phyloP scores from a whole-genome alignment of 352 stramenopile species.

The Phytophthora cryptogea region DNA sequence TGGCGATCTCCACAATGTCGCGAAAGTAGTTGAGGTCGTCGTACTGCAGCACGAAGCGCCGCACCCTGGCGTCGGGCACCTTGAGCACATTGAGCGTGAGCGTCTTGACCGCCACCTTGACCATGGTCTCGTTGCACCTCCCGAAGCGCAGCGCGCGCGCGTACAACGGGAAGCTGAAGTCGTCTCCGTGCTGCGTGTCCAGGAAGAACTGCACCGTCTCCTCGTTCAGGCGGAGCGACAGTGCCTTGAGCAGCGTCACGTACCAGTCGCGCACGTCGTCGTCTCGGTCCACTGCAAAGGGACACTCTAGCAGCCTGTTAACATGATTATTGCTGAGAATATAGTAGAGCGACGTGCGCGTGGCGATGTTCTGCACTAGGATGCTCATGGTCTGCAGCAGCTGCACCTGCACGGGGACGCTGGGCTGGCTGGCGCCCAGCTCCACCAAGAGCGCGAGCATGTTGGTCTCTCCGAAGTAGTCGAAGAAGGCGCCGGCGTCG shows the following conservation, averaged over 20 bases:
- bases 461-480: conserved; percentile 98
- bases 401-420: conserved; percentile 88
- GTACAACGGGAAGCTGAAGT: conserved; percentile 75
- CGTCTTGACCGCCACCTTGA: conserved; percentile 88
- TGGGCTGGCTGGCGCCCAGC: conserved; percentile 57
- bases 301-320: conserved; percentile 91
- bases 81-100: conserved; percentile 86
- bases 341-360: conserved; percentile 93
- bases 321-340: conserved; percentile 96
- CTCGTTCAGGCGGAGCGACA: conserved; percentile 84
- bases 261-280: conserved; percentile 91
- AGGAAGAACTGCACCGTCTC: conserved; percentile 93
- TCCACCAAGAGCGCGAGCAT: conserved; percentile 92
- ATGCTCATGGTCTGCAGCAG: conserved; percentile 93
- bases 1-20: conserved; percentile 77
- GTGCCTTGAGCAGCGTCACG: conserved; percentile 87
- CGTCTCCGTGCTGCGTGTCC: conserved; percentile 40
- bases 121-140: conserved; percentile 79
- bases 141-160: conserved; percentile 71
- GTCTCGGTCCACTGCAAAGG: conserved; percentile 61
- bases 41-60: conserved; percentile 73
- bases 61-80: conserved; percentile 77
- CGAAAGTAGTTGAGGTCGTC: conserved; percentile 81
- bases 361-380: conserved; percentile 91
- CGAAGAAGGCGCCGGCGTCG: conserved; percentile 84